Evolutionary conservation across 73 alveolate genomes (phyloP), one percentile per base, ranked within the genome.

Genomic region (Strombidium stylifer): DNA sequence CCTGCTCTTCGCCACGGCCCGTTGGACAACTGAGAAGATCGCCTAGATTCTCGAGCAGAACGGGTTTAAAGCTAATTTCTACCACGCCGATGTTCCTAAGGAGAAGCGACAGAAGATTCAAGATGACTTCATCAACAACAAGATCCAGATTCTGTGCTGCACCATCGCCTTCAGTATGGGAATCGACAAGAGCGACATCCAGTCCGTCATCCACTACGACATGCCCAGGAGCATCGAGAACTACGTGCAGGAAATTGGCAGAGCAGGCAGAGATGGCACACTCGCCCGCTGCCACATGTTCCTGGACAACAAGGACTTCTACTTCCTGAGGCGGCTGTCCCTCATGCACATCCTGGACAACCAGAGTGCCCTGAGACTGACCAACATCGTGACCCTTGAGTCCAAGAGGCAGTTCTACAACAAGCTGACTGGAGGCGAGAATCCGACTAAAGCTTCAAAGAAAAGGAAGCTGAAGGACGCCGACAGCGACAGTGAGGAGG

Each of bases 241-340:
- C 58, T 96, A 96, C 73, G 93, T 89, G 41, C 97, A 96, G 73
- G 99, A 96, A 74, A 91, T 96, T 0, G 99, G 99, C 5, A 76
- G 99, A 21, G 99, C 99, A 11, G 99, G 99, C 14, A 56, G 99
- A 52, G 98, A 96, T 46, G 99, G 99, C 25, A 82, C 81, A 24
- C 75, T 57, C 15, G 95, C 99, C 0, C 65, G 91, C 32, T 89
- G 97, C 65, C 97, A 90, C 55, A 25, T 90, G 84, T 69, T 90
- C 59, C 57, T 90, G 15, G 66, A 52, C 50, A 92, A 90, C 19
- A 60, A 59, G 14, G 91, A 85, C 51, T 82, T 82, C 42, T 79
- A 69, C 39, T 28, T 30, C 10, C 48, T 79, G 6, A 27, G 90
- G 26, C 45, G 71, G 35, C 34, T 79, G 11, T 27, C 69, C 0